phyloP scores from a whole-genome alignment of 441 rosid genomes.

The Populus hybrid region DNA sequence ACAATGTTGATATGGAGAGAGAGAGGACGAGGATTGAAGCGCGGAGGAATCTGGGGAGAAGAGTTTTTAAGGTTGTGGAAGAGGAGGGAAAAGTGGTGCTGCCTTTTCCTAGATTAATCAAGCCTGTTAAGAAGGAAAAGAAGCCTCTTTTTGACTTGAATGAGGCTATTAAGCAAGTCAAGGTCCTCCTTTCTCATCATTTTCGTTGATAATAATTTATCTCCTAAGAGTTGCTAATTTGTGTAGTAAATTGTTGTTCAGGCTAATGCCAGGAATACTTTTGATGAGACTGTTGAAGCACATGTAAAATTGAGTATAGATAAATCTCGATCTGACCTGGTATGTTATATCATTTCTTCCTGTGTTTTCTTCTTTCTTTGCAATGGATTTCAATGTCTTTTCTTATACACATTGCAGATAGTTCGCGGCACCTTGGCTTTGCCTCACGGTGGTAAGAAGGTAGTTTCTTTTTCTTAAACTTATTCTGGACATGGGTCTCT shows the following conservation, averaged over 20 bases:
- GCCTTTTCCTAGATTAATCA: constrained; percentile 66
- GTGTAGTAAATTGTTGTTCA: constrained; percentile 30
- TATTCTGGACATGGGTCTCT: constrained; percentile 7
- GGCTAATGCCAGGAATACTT: constrained; percentile 67
- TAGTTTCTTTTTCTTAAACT: constrained; percentile 18
- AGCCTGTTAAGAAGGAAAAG: constrained; percentile 61
- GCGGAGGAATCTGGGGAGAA: constrained; percentile 32
- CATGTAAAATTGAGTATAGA: constrained; percentile 82
- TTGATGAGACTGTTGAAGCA: constrained; percentile 91
- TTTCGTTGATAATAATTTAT: neutral
- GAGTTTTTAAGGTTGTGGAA: constrained; percentile 31
- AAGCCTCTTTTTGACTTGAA: constrained; percentile 60
- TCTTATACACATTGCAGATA: constrained; percentile 49
- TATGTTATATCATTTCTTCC: constrained; percentile 14
- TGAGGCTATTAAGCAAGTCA: constrained; percentile 81
- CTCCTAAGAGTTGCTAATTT: constrained; percentile 1
- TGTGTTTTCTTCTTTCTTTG: neutral
- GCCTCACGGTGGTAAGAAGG: constrained; percentile 90
- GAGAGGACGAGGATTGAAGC: constrained; percentile 42
- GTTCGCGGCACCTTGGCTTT: constrained; percentile 87
- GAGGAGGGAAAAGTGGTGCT: constrained; percentile 36
- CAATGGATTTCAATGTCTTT: neutral
- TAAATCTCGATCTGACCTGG: constrained; percentile 78
- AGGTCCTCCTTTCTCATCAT: constrained; percentile 43
- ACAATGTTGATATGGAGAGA: constrained; percentile 31